Evolutionary conservation across 257 asterid species (phyloP), one percentile per base, ranked within the genome.

Genomic region (Solanum neorickii): DNA sequence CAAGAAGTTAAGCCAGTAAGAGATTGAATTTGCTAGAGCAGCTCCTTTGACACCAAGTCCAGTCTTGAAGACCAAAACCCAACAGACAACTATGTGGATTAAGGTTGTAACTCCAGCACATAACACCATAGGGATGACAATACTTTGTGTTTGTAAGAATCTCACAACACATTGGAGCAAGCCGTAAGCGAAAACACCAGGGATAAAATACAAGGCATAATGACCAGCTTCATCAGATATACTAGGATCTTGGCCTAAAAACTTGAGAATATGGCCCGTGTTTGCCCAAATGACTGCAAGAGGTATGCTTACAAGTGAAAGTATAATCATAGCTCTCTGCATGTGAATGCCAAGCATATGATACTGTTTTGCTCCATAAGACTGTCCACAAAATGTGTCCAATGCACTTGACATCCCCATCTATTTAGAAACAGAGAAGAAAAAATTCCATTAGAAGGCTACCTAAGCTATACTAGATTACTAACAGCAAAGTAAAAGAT

Each of bases 391-490:
- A 31, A 96, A 87, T 6, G 99, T 96, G 90, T 96, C 99, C 80
- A 96, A 72, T 39, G 98, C 99, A 90, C 99, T 95, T 13, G 95
- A 87, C 99, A 96, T 91, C 23, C 99, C 99, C 94, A 91, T 91
- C 99, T 96, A 83, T 23, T 83, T 47, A 46, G 2, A 10, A 72
- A 78, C 7, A 33, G 23, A 18, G 39, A 20, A 90, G 47, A 37
- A 83, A 46, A 6, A 46, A 11, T 4, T 27, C 3, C 83, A 29
- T 20, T 4, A 27, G 6, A 18, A 35, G 27, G 33, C 23, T 6
- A 44, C 14, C 44, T n/a, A 12, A 14, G 65, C 29, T 23, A 60
- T 60, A 62, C 69, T 44, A 1, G 5, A 77, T n/a, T 42, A 78
- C 65, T 14, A 78, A 42, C 21, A 78, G 11, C 18, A 27, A 9